These are phyloP conservation scores for Verticillium albo-atrum DNA, from an alignment of 2,329 filamentous ascomycete genomes.

Conservation along the genomic window DNA sequence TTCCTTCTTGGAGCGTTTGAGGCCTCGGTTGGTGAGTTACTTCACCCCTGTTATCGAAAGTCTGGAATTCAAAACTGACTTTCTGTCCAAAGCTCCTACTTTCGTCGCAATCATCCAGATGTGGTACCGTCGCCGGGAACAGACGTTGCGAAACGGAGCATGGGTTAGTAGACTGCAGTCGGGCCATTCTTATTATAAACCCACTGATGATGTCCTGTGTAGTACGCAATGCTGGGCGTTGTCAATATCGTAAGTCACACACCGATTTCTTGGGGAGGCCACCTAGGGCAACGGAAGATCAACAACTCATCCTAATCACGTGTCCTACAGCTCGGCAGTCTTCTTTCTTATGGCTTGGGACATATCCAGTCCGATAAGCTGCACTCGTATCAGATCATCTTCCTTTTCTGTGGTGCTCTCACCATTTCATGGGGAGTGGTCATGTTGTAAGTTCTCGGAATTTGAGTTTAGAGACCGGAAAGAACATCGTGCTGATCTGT, in stretches of 20 bases:
- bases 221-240: slow-evolving; percentile 53
- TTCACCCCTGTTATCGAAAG: too few species aligned
- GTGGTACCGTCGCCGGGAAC: slow-evolving; percentile 49
- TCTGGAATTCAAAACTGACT: background rate
- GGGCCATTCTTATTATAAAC: too few species aligned
- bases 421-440: slow-evolving; percentile 41
- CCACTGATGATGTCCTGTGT: slow-evolving; percentile 14
- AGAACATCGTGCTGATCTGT: background rate
- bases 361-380: slow-evolving; percentile 18
- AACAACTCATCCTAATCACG: slow-evolving; percentile 19
- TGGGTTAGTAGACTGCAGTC: slow-evolving; percentile 8
- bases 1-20: slow-evolving; percentile 42
- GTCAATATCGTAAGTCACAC: slow-evolving; percentile 40
- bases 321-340: slow-evolving; percentile 8
- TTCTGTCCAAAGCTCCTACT: slow-evolving; percentile 36
- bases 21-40: slow-evolving; percentile 23
- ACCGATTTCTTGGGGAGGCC: too few species aligned
- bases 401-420: slow-evolving; percentile 27
- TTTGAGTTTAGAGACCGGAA: too few species aligned
- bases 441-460: slow-evolving; percentile 30
- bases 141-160: slow-evolving; percentile 38
- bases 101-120: slow-evolving; percentile 50
- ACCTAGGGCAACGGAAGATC: too few species aligned
- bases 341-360: slow-evolving; percentile 10
- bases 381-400: slow-evolving; percentile 21